phyloP scores from a whole-genome alignment of 1,139 yeast genomes.

The Diutina siamensis region DNA sequence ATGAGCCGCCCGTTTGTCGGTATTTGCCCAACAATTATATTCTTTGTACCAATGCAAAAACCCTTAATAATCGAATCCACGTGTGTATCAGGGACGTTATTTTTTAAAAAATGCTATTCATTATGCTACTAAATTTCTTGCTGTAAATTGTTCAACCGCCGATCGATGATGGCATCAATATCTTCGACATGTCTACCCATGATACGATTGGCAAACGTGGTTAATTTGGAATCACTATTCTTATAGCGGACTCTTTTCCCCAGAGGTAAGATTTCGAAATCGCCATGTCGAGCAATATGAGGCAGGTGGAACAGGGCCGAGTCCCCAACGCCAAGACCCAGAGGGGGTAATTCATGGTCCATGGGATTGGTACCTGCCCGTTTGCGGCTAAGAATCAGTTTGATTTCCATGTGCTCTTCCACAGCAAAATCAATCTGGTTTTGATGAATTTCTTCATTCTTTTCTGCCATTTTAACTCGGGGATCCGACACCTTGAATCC shows the following conservation, averaged over 20 bases:
- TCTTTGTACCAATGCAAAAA: no score
- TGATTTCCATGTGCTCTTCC: constrained; percentile 8
- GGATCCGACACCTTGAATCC: neutral
- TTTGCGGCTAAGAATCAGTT: constrained; percentile 26
- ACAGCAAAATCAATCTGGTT: neutral
- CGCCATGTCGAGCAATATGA: constrained; percentile 18
- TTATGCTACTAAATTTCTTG: neutral
- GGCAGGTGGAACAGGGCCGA: neutral
- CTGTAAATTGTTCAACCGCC: constrained; percentile 28
- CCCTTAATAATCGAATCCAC: no score
- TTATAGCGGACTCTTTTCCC: constrained; percentile 47
- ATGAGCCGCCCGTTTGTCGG: no score
- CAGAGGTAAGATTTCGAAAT: constrained; percentile 55
- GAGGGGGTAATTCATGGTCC: constrained; percentile 38
- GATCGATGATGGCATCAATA: constrained; percentile 47
- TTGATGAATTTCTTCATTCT: constrained; percentile 9
- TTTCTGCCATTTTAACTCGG: constrained; percentile 6
- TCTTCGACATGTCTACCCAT: constrained; percentile 32
- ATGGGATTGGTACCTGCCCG: constrained; percentile 40
- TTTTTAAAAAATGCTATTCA: neutral
- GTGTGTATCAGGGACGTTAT: no score
- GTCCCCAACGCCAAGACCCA: constrained; percentile 30
- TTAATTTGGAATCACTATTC: constrained; percentile 13
- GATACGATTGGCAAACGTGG: constrained; percentile 20
- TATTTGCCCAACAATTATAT: no score